Percentiles rank a stretch among this genome's conserved stretches.
These are phyloP conservation scores for Tetracladium marchalianum DNA, from an alignment of 495 filamentous ascomycete species.

Conservation along the genomic window DNA sequence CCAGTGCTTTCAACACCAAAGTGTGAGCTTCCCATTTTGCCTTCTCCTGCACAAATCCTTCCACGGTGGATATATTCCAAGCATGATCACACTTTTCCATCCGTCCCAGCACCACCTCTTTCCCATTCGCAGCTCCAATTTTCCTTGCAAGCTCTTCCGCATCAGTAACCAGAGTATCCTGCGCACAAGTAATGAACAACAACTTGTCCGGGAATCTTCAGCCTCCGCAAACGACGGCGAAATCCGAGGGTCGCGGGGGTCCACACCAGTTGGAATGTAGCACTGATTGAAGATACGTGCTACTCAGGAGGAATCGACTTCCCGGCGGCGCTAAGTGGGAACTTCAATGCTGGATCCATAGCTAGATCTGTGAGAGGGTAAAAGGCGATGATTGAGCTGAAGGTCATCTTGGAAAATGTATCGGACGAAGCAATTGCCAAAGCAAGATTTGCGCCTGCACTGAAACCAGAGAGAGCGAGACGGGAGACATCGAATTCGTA, in stretches of 20 bases:
- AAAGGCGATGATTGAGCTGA: constrained; percentile 30
- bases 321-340: constrained; percentile 6
- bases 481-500: constrained; percentile 24
- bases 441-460: constrained; percentile 30
- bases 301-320: constrained; percentile 5
- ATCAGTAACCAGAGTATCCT: constrained; percentile 32
- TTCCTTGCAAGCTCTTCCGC: constrained; percentile 30
- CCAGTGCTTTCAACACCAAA: too few species aligned
- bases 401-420: constrained; percentile 31
- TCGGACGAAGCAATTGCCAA: constrained; percentile 26
- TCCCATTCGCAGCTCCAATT: constrained; percentile 19
- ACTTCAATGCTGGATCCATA: constrained; percentile 15
- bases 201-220: constrained; percentile 27
- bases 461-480: constrained; percentile 35
- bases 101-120: constrained; percentile 28
- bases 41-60: too few species aligned
- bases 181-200: constrained; percentile 33
- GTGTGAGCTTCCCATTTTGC: too few species aligned
- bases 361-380: constrained; percentile 32
- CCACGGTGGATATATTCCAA: too few species aligned
- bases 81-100: constrained; percentile 34
- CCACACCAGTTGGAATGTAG: constrained; percentile 20
- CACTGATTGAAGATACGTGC: constrained; percentile 15
- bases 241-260: constrained; percentile 34
- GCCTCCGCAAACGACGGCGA: constrained; percentile 32